Base-by-base conservation (phyloP, 805 yeast species). In the Wickerhamomyces rabaulensis region DNA sequence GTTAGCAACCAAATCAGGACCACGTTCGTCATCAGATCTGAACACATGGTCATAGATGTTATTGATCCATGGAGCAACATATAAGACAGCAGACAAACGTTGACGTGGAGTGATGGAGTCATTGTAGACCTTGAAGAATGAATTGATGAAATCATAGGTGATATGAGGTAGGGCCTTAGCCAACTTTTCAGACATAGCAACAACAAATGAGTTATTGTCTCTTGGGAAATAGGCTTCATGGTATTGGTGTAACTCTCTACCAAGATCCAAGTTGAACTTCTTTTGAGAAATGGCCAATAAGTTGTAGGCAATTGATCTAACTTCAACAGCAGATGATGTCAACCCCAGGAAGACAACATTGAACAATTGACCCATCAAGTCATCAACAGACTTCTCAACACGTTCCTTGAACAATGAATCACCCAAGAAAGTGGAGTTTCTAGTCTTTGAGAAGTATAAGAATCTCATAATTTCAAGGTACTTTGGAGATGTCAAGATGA, bases 61-160 rank as follows among this genome's bases (percentile, higher is more conserved):
- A 21, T 75, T 75, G 15, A 85, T 71, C 95, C 96, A 89, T 2
- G 94, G 91, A 0, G 85, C 69, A 10, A 82, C 67, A 56, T 80
- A 81, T 43, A 75, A 57, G 17, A 61, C 51, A 4, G 63, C 54
- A 15, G 63, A 48, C n/a, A 56, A 43, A 12, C 60, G 50, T 44
- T 61, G 64, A 27, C 63, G 62, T 27, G 61, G 40, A 2, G 61
- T 50, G 8, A 48, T 51, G 71, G 70, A 69, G 59, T 58, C 67
- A 47, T 71, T 78, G 48, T 73, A 75, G 1, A 85, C 79, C 35
- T 67, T 69, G 60, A 82, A 76, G 52, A 75, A 74, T 0, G 76
- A 74, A 19, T 51, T 52, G 21, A 78, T 52, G 47, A 87, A 78
- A 40, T 82, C 76, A 49, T 74, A 74, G 0, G 95, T 78, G 55